These are phyloP conservation scores for Claviceps sp. DNA, from an alignment of 2,329 filamentous ascomycete species.

Conservation along the genomic window DNA sequence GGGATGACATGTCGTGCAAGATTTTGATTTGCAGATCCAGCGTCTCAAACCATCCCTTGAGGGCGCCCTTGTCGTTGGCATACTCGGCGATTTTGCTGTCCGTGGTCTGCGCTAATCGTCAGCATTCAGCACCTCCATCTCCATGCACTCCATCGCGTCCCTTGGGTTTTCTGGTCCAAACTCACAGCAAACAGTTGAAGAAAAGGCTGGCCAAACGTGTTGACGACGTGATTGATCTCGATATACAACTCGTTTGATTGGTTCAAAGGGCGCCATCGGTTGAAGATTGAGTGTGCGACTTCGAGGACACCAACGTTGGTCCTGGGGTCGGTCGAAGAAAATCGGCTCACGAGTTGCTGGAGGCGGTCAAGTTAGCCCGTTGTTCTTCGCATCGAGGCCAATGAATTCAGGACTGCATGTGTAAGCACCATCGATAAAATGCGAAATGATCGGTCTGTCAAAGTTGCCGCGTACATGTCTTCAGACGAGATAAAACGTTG, in stretches of 20 bases:
- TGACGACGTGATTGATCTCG: conserved; percentile 92
- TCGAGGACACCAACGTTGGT: conserved; percentile 90
- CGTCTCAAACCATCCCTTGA: conserved; percentile 70
- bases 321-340: conserved; percentile 68
- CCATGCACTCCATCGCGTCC: conserved; percentile 2
- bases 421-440: too few species aligned
- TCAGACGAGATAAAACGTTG: too few species aligned
- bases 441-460: too few species aligned
- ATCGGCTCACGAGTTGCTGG: conserved; percentile 73
- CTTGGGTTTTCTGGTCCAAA: conserved; percentile 6
- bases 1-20: conserved; percentile 91
- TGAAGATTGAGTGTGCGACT: conserved; percentile 96
- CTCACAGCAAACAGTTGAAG: conserved; percentile 62
- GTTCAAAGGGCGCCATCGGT: conserved; percentile 87
- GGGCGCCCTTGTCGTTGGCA: conserved; percentile 56
- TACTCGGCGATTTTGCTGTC: conserved; percentile 63
- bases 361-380: conserved; percentile 5
- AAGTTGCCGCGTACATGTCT: too few species aligned
- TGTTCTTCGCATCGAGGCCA: not conserved
- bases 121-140: not conserved
- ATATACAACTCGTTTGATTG: conserved; percentile 83
- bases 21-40: conserved; percentile 84
- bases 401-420: too few species aligned
- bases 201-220: conserved; percentile 73
- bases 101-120: conserved; percentile 36